Evolutionary conservation across 1,284 basidiomycete species (phyloP), one percentile per base, ranked within the genome.

Genomic region (Wolfiporia cocos): DNA sequence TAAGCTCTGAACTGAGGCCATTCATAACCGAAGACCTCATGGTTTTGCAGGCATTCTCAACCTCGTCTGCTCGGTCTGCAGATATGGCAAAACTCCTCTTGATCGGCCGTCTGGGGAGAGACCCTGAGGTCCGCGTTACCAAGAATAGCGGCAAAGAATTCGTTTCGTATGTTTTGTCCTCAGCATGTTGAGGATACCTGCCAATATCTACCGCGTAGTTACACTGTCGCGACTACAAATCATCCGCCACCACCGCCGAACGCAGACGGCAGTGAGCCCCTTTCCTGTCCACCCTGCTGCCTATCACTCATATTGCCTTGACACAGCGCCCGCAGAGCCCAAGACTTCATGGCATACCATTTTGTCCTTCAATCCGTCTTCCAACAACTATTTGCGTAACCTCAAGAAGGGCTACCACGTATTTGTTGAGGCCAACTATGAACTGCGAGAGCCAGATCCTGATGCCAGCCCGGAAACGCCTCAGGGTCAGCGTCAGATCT

Each of bases 111-210:
- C 64, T 92, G 35, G 77, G 74, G 20, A 79, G 58, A 54, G 81
- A 85, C 37, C 86, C 89, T 34, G 84, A 87, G 57, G 57, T 76
- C 29, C 77, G 78, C 40, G 67, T 65, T 33, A 82, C 86, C 2
- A 86, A 75, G 64, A 78, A 68, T n/a, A n/a, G n/a, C 44, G 81
- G 87, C 49, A 82, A 79, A 56, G 85, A 90, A 73, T 92, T 79
- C 49, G 67, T 87, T 30, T 61, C 71, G 86, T 89, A 54, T 47
- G 83, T 19, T 12, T 15, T 9, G 34, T 24, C 17, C 36, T 11
- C 9, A 34, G 41, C 26, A 28, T 7, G 26, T 28, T 28, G 26
- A 7, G 26, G 14, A 28, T 28, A 28, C 14, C 26, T 28, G 14
- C 26, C 14, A 28, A 9, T 14, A 28, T 28, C 26, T 7, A 7